These are phyloP conservation scores for Daldinia caldariorum DNA, from an alignment of 495 filamentous ascomycete species.

Conservation along the genomic window DNA sequence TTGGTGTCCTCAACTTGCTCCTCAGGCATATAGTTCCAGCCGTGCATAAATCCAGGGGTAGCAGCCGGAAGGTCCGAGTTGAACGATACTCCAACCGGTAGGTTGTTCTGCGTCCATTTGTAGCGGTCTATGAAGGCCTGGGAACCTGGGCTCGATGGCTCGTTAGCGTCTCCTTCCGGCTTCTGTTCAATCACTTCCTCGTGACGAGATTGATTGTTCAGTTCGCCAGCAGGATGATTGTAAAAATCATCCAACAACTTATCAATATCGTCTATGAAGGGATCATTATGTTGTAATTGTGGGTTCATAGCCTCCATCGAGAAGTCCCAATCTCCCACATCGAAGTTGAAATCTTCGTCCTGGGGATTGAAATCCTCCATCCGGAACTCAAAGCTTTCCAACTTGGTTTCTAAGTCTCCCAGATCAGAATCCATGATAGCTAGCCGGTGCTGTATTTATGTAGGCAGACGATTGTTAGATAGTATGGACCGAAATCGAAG, in stretches of 20 bases:
- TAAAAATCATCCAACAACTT: too few relatives aligned
- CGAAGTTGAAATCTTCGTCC: neutral
- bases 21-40: conserved; percentile 2
- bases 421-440: neutral
- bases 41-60: conserved; percentile 19
- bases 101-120: conserved; percentile 18
- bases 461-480: neutral
- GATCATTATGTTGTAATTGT: neutral
- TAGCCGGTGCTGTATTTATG: neutral
- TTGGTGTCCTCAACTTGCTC: neutral
- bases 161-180: neutral
- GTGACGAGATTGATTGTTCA: neutral
- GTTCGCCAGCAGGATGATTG: neutral
- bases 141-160: conserved; percentile 1
- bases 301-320: neutral
- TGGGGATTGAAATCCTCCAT: conserved; percentile 1
- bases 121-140: conserved; percentile 4
- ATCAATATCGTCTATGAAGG: neutral
- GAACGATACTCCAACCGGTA: conserved; percentile 23
- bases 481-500: too few relatives aligned
- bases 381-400: neutral
- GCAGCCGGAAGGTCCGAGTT: neutral
- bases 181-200: neutral
- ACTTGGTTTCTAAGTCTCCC: too few relatives aligned
- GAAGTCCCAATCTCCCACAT: neutral